Percentiles rank a stretch among this genome's conserved stretches.
phyloP scores from a whole-genome alignment of 176 grass and related monocot species.

The Oryza australiensis region DNA sequence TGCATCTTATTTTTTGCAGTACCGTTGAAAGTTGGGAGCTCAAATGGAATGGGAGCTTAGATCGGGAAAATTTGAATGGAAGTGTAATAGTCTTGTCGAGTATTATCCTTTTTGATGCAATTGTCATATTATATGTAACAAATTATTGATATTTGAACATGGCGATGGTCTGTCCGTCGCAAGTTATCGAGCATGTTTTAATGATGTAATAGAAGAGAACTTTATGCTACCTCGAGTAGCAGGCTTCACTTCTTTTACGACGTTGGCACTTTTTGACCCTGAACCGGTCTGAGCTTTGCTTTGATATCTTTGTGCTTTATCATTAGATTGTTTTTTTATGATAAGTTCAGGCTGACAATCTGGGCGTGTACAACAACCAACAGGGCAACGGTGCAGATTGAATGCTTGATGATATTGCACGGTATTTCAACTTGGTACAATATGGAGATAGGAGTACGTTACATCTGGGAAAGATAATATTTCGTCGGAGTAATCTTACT shows the following conservation, averaged over 20 bases:
- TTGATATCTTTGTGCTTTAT: not conserved
- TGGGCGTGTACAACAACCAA: no score
- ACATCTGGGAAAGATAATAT: no score
- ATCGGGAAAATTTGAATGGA: not conserved
- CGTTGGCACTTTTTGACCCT: not conserved
- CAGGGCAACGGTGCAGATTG: no score
- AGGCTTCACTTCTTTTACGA: not conserved
- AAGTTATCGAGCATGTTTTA: not conserved
- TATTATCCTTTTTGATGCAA: not conserved
- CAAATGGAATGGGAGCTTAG: conserved; percentile 5
- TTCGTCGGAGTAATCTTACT: no score
- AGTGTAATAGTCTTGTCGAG: not conserved
- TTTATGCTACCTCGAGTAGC: not conserved
- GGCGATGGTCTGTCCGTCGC: not conserved
- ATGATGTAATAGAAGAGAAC: not conserved
- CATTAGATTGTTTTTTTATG: not conserved
- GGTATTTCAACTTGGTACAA: no score
- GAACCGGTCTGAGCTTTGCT: not conserved
- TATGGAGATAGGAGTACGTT: no score
- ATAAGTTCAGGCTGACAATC: not conserved
- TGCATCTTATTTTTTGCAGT: conserved; percentile 26
- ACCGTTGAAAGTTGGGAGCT: conserved; percentile 34
- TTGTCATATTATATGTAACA: conserved; percentile 27
- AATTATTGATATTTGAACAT: conserved; percentile 3
- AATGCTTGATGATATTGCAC: no score